Conservation (phyloP, 495 filamentous ascomycete genomes). For the Penicillium cinerascens region DNA sequence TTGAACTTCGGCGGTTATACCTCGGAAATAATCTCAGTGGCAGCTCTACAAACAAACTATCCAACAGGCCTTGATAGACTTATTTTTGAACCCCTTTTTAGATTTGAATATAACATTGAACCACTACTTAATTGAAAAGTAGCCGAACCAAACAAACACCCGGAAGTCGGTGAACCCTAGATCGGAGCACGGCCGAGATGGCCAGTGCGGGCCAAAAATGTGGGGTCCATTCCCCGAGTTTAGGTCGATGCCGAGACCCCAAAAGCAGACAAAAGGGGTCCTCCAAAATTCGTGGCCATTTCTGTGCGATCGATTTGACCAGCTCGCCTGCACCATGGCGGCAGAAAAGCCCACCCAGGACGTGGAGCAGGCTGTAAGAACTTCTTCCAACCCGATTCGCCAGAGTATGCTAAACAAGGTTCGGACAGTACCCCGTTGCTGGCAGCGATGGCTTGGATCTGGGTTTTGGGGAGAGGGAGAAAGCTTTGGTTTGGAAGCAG, state of each 20-base stretch:
- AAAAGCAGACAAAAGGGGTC: slow-evolving; percentile 12
- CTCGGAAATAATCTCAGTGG: no score
- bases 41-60: no score
- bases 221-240: slow-evolving; percentile 15
- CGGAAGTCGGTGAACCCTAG: background rate
- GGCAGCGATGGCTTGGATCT: background rate
- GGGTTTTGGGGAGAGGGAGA: slow-evolving; percentile 24
- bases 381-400: background rate
- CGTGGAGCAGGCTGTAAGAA: slow-evolving; percentile 11
- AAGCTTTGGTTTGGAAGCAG: slow-evolving; percentile 53
- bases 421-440: slow-evolving; percentile 1
- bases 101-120: no score
- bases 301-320: background rate
- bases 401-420: background rate
- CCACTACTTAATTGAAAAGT: no score
- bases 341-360: slow-evolving; percentile 16
- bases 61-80: no score
- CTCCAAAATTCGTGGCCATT: background rate
- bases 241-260: slow-evolving; percentile 8
- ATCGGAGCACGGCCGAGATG: slow-evolving; percentile 21
- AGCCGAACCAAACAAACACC: no score
- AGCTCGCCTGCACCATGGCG: slow-evolving; percentile 1
- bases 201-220: slow-evolving; percentile 17
- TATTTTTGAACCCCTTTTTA: no score
- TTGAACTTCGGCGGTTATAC: no score